phyloP scores from a whole-genome alignment of 2,329 filamentous ascomycete genomes.

The Penicillium concentricum region DNA sequence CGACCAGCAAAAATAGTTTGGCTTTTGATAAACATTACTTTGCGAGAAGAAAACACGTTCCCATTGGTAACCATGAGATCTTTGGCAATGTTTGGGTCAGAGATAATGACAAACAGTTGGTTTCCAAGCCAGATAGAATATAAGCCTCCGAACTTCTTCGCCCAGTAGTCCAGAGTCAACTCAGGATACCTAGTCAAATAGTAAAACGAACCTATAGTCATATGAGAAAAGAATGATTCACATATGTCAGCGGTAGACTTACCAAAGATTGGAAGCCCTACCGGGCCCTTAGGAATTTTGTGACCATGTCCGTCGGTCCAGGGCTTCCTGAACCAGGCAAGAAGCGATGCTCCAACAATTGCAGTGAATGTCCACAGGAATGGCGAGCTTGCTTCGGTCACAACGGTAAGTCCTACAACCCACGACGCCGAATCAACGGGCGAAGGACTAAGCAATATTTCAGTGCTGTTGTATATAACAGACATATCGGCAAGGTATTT shows the following conservation, averaged over 20 bases:
- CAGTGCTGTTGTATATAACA: neutral
- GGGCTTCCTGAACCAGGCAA: no score
- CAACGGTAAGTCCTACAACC: neutral
- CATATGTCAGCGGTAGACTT: no score
- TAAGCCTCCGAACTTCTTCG: neutral
- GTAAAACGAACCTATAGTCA: slow-evolving; percentile 25
- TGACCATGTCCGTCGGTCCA: no score
- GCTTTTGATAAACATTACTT: neutral
- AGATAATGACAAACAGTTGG: neutral
- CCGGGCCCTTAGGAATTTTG: no score
- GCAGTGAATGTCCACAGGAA: neutral
- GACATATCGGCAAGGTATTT: neutral
- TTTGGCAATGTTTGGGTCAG: neutral
- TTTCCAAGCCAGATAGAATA: neutral
- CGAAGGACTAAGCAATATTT: neutral
- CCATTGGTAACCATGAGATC: neutral
- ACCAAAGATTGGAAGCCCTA: no score
- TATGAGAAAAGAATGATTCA: no score
- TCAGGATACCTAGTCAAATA: slow-evolving; percentile 16
- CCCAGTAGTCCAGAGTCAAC: neutral
- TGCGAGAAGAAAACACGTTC: neutral
- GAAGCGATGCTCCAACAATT: neutral
- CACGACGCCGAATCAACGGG: neutral
- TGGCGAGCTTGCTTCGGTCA: neutral
- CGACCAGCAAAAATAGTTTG: neutral